Conservation (phyloP, 1,139 yeast genomes). For the Kodamaea sp. region DNA sequence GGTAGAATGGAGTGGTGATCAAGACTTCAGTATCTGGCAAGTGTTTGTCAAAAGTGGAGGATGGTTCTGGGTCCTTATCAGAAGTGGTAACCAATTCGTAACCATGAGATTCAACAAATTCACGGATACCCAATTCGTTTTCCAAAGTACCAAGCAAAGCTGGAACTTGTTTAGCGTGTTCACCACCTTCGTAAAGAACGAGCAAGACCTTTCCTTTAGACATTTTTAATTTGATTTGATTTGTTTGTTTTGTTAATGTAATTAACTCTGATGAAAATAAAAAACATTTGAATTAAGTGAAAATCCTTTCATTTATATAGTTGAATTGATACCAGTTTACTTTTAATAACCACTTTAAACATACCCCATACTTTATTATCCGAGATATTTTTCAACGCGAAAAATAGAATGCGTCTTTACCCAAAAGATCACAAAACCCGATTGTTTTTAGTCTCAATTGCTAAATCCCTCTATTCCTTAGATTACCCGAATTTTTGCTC, state of each 20-base stretch:
- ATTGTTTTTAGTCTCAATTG: too few species aligned
- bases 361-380: too few species aligned
- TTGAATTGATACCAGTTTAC: too few species aligned
- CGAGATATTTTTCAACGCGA: too few species aligned
- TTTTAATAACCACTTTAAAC: too few species aligned
- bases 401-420: too few species aligned
- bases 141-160: slow-evolving; percentile 68
- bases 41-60: slow-evolving; percentile 58
- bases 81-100: slow-evolving; percentile 65
- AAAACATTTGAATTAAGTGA: too few species aligned
- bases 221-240: slow-evolving; percentile 9
- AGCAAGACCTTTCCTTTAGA: slow-evolving; percentile 46
- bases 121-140: slow-evolving; percentile 69
- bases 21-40: slow-evolving; percentile 70
- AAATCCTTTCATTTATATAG: too few species aligned
- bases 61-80: slow-evolving; percentile 62
- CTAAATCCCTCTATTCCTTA: too few species aligned
- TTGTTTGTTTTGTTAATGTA: slow-evolving; percentile 1
- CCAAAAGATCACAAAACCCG: too few species aligned
- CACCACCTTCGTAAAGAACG: slow-evolving; percentile 53
- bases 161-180: slow-evolving; percentile 59
- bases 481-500: too few species aligned
- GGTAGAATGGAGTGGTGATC: slow-evolving; percentile 82
- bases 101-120: slow-evolving; percentile 63
- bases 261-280: neutral